These are phyloP conservation scores for Kitagawia praeruptora DNA, from an alignment of 129 eudicot species.

Conservation along the genomic window DNA sequence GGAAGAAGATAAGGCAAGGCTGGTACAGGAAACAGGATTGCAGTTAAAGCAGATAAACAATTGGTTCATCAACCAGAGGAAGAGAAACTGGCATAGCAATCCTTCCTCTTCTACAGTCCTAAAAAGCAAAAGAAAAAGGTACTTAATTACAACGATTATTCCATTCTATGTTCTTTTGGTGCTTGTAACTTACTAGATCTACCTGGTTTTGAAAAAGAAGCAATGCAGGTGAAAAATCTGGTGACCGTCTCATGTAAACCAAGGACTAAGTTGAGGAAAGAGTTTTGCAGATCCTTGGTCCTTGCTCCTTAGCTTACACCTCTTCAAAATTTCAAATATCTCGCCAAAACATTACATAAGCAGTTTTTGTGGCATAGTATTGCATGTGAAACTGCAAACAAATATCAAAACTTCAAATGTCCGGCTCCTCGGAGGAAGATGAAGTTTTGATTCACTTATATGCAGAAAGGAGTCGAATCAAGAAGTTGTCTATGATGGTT, in stretches of 20 bases:
- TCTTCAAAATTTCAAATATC: background rate
- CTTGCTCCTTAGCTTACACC: background rate
- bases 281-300: background rate
- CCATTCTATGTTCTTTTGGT: background rate
- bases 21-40: constrained; percentile 18
- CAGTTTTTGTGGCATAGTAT: background rate
- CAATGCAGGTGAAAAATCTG: constrained; percentile 13
- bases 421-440: background rate
- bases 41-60: constrained; percentile 15
- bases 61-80: constrained; percentile 17
- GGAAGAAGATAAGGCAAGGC: constrained; percentile 16
- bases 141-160: background rate
- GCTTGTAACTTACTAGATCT: background rate
- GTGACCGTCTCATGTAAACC: constrained; percentile 6
- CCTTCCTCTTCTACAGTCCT: constrained; percentile 14
- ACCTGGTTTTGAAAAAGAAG: constrained; percentile 14
- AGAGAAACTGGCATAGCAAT: constrained; percentile 18
- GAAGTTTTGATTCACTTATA: background rate
- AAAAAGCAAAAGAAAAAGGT: constrained; percentile 12
- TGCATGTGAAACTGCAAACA: background rate
- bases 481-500: background rate
- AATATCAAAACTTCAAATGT: background rate
- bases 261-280: background rate
- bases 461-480: background rate
- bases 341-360: background rate